Evolutionary conservation across 2,329 filamentous ascomycete species (phyloP).

Genomic region (Penicillium sp.): DNA sequence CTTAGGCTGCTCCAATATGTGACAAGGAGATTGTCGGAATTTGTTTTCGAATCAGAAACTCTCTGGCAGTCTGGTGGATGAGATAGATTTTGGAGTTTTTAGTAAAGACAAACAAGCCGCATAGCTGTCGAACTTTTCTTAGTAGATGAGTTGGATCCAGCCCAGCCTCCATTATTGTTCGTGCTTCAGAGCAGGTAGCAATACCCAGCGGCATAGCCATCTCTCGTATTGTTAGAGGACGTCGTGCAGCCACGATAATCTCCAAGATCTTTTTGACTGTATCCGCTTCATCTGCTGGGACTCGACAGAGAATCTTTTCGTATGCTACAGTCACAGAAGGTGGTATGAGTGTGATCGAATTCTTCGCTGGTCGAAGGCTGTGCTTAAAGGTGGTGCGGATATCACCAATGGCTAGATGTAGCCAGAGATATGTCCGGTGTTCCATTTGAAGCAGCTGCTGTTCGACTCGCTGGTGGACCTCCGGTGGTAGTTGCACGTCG

Average conservation of each 20-base stretch:
- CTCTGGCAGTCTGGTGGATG: constrained; percentile 18
- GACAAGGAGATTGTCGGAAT: not conserved
- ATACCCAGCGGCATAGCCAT: constrained; percentile 15
- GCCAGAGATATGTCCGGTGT: constrained; percentile 23
- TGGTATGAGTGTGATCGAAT: constrained; percentile 11
- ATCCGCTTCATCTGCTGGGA: not conserved
- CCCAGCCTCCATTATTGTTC: not conserved
- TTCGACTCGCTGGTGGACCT: constrained; percentile 5
- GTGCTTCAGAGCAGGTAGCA: not conserved
- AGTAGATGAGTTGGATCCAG: not conserved
- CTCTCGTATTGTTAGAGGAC: constrained; percentile 13
- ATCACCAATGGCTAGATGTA: constrained; percentile 18
- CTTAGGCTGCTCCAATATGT: not conserved
- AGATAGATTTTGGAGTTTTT: constrained; percentile 18
- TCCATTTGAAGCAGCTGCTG: constrained; percentile 17
- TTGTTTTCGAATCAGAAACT: constrained; percentile 5
- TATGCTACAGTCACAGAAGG: constrained; percentile 14
- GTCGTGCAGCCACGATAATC: constrained; percentile 15
- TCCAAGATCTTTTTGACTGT: constrained; percentile 7
- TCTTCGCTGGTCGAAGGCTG: constrained; percentile 8
- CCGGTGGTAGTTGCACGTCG: not conserved
- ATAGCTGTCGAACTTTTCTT: constrained; percentile 6
- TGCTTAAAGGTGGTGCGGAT: constrained; percentile 5
- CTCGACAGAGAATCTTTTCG: constrained; percentile 14
- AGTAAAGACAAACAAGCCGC: constrained; percentile 17